A percentile compares a stretch with the other conserved stretches of the same genome.
Conservation (phyloP, 441 rosid genomes). For the Adansonia grandidieri region DNA sequence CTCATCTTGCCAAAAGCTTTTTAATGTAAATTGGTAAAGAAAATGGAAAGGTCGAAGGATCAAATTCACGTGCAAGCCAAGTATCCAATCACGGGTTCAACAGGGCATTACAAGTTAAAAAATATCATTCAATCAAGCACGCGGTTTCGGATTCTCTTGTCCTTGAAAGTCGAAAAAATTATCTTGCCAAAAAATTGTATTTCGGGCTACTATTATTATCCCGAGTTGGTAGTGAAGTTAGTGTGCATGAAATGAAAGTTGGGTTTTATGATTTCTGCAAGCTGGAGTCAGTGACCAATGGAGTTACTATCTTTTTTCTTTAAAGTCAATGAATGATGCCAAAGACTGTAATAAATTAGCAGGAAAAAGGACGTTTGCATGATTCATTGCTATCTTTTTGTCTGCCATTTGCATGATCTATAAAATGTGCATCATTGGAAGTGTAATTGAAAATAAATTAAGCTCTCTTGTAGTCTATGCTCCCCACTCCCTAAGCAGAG, state of each 20-base stretch:
- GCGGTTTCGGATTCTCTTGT: not conserved
- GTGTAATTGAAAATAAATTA: not conserved
- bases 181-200: not conserved
- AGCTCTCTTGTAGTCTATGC: not conserved
- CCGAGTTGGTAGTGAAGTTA: not conserved
- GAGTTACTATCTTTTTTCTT: too few relatives aligned
- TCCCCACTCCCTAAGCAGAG: too few relatives aligned
- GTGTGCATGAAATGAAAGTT: not conserved
- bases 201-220: not conserved
- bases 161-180: not conserved
- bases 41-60: not conserved
- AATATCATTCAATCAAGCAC: not conserved
- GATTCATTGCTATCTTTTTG: conserved; percentile 2
- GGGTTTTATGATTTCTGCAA: not conserved
- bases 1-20: too few relatives aligned
- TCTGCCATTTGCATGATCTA: not conserved
- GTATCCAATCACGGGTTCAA: conserved; percentile 18
- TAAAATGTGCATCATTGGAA: not conserved
- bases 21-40: not conserved
- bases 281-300: not conserved
- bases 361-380: not conserved
- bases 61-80: not conserved
- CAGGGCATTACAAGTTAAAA: conserved; percentile 15
- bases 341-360: not conserved
- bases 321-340: conserved; percentile 5